A percentile compares a stretch with the other conserved stretches of the same genome.
These are phyloP conservation scores for Phytopythium mirpurense DNA, from an alignment of 352 stramenopile genomes.

Conservation along the genomic window DNA sequence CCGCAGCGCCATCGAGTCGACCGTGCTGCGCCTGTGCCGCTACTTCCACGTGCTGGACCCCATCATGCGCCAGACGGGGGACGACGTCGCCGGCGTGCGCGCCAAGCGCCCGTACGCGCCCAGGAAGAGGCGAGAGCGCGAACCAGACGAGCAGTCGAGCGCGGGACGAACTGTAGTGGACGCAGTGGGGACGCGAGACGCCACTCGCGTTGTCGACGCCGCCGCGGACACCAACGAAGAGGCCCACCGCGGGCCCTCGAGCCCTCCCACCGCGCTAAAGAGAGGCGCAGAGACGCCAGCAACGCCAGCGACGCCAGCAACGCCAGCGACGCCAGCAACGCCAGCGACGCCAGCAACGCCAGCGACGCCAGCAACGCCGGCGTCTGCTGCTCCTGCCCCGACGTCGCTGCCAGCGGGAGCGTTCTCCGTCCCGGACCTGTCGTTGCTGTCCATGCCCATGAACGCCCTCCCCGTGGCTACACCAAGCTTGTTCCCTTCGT, in stretches of 20 bases:
- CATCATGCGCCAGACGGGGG: conserved; percentile 37
- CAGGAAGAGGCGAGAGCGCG: conserved; percentile 12
- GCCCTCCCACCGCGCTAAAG: too few species aligned
- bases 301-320: too few species aligned
- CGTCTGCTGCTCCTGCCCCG: neutral
- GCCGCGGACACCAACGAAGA: neutral
- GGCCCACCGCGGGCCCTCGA: too few species aligned
- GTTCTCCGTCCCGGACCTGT: conserved; percentile 1
- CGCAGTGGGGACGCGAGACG: neutral
- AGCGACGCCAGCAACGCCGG: too few species aligned
- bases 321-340: too few species aligned
- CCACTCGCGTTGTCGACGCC: neutral
- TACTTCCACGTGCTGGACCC: conserved; percentile 69
- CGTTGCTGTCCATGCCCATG: conserved; percentile 1
- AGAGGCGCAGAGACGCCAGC: too few species aligned
- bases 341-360: neutral
- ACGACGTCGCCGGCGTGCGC: conserved; percentile 17
- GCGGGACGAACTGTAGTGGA: neutral
- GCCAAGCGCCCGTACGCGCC: conserved; percentile 22
- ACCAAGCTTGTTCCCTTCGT: conserved; percentile 11
- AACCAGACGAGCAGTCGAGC: neutral
- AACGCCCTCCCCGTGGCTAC: conserved; percentile 9
- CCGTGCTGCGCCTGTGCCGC: conserved; percentile 56
- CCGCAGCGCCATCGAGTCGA: conserved; percentile 27
- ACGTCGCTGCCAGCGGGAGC: neutral